Evolutionary conservation across 225 moss, liverwort and hornwort species (phyloP), one percentile per base, ranked within the genome.

Genomic region (Thuidium tamariscinum): DNA sequence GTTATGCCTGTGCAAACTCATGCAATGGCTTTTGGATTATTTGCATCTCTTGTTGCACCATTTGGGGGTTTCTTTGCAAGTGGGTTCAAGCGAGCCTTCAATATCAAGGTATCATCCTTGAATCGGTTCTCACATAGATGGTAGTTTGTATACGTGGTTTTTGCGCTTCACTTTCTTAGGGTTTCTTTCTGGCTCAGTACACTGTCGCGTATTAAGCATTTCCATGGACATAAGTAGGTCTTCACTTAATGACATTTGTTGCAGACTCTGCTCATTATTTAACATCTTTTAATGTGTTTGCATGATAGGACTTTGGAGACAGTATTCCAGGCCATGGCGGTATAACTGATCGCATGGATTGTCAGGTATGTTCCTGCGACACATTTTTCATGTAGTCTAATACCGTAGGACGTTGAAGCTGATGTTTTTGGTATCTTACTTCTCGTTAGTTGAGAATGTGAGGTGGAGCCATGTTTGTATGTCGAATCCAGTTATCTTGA

Each of bases 51-150:
- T 84, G 95, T 99, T 78, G 98, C 98, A 87, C 98, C 98, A 54
- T 99, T 99, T 93, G 98, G 98, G 71, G 98, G 98, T n/a, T 99
- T 99, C 85, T 99, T 99, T 90, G 98, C 98, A 56, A 99, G 98
- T 87, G 98, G 98, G 48, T 99, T 99, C 80, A 99, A 99, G 88
- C 94, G 98, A 78, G 98, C 98, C 20, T 99, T 97, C 80, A 97
- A 99, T 87, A 97, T 99, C 78, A 97, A 99, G 97, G 98, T 94
- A 74, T 26, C 91, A 39, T 86, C 80, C 72, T 65, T 79, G 68
- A 46, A 71, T 81, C 80, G 59, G 76, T 86, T 76, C 80, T 80
- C 34, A 57, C 62, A 32, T 87, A 52, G 55, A 76, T 65, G 52
- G 21, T 60, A 81, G 67, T 57, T 65, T 63, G 18, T 81, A 66